A percentile compares a stretch with the other conserved stretches of the same genome.
Conservation (phyloP, 495 filamentous ascomycete genomes). For the Penicillium steckii region DNA sequence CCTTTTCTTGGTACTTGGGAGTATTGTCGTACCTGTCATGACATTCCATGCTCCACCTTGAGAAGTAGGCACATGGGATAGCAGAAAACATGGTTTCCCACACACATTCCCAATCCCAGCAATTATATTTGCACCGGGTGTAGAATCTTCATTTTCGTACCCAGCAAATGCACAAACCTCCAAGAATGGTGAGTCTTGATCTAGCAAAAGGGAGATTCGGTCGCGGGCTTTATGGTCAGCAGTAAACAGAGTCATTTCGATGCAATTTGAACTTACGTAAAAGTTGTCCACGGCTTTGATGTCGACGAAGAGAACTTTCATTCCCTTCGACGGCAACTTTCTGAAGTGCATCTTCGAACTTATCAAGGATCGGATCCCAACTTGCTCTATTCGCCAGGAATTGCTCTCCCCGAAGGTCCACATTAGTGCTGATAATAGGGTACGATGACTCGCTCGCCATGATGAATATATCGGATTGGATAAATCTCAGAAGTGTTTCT, state of each 20-base stretch:
- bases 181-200: constrained; percentile 25
- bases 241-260: background rate
- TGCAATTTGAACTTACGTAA: constrained; percentile 11
- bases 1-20: no score
- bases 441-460: constrained; percentile 17
- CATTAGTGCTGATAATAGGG: constrained; percentile 7
- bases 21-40: constrained; percentile 17
- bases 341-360: constrained; percentile 17
- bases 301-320: constrained; percentile 17
- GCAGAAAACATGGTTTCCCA: constrained; percentile 24
- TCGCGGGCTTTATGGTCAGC: constrained; percentile 15
- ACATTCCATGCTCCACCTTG: constrained; percentile 30
- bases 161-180: constrained; percentile 25
- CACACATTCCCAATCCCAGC: constrained; percentile 27
- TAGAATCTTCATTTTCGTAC: constrained; percentile 20
- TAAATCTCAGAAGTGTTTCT: background rate
- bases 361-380: constrained; percentile 18
- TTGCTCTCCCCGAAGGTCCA: constrained; percentile 14
- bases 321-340: constrained; percentile 19
- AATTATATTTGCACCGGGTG: constrained; percentile 24
- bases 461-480: background rate
- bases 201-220: constrained; percentile 20
- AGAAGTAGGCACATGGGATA: constrained; percentile 28
- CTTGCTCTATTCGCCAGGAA: constrained; percentile 17
- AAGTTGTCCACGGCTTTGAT: constrained; percentile 21